Percentiles rank a stretch among this genome's conserved stretches.
These are phyloP conservation scores for Metarhizium brunneum DNA, from an alignment of 2,329 filamentous ascomycete genomes.

Conservation along the genomic window DNA sequence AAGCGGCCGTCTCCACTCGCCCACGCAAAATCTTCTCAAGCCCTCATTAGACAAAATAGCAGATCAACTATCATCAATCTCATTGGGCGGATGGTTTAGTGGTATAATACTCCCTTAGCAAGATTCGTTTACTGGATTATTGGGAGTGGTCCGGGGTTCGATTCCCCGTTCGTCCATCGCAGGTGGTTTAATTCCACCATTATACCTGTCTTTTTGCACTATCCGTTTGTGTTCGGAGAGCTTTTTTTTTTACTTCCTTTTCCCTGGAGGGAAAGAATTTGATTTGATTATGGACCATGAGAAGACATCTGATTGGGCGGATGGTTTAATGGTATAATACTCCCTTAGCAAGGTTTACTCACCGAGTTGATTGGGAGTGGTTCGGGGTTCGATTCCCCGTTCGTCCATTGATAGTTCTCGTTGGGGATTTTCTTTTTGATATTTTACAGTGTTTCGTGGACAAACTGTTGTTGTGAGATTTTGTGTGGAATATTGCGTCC, in stretches of 20 bases:
- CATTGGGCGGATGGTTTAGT: slow-evolving; percentile 14
- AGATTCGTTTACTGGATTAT: rapidly evolving
- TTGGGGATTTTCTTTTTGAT: neutral
- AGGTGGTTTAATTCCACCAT: neutral
- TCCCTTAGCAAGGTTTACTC: slow-evolving; percentile 10
- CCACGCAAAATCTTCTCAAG: no score
- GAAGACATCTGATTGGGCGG: slow-evolving; percentile 4
- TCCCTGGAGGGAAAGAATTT: neutral
- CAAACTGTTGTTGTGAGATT: no score
- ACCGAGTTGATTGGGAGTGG: slow-evolving; percentile 5
- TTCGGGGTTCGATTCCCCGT: slow-evolving; percentile 16
- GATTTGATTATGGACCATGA: neutral
- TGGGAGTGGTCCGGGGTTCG: slow-evolving; percentile 15
- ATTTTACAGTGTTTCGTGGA: no score
- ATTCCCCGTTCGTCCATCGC: slow-evolving; percentile 14
- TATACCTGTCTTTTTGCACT: neutral
- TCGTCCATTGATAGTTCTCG: slow-evolving; percentile 6
- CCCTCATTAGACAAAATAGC: no score
- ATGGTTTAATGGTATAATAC: slow-evolving; percentile 17
- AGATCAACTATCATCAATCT: neutral
- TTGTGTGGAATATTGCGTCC: neutral
- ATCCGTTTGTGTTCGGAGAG: neutral
- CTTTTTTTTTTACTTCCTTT: neutral
- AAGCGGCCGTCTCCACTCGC: no score
- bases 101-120: slow-evolving; percentile 16